Base-by-base conservation (phyloP, 2,329 filamentous ascomycete species). In the Beauveria brongniartii region DNA sequence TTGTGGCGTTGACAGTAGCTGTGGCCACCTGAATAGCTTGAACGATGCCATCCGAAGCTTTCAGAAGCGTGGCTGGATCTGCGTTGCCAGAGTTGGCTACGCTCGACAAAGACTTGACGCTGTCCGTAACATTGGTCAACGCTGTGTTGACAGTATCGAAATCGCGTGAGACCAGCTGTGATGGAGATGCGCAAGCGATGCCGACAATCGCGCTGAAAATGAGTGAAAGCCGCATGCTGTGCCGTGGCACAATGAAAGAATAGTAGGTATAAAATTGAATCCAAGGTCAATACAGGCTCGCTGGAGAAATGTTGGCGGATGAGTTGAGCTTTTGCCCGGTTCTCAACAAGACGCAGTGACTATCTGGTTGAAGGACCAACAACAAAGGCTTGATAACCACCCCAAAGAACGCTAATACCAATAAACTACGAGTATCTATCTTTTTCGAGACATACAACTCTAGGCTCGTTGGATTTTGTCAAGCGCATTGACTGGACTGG, bases 1-100 rank as follows among this genome's bases (percentile, higher is more conserved):
- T 10, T 1, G 51, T 40, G 3, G 50, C 28, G 9, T 50, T 47
- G 24, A 61, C 51, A 3, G 12, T 28, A 8, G 18, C 22, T 5
- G 20, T 55, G 20, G 51, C 59, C 52, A 4, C 34, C 5, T 18
- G 12, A 14, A 61, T 50, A 7, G 59, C 7, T n/a, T 55, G 28
- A 3, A 61, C 34, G 18, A 61, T 48, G 26, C 50, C 24, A 16
- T 51, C 43, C 4, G 59, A 61, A 3, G 59, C 59, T 30, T 37
- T 43, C 2, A 61, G 51, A 12, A 61, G 51, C 14, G 59, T 53
- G 8, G 28, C 59, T 26, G 59, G 59, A 26, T 61, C 52, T 5
- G 59, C 51, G 20, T 14, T 43, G 5, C 59, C 59, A 3, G 51
- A 28, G 9, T 41, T 12, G 28, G 59, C 59, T 10, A 61, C 41